These are phyloP conservation scores for Apiospora malaysiana DNA, from an alignment of 2,329 filamentous ascomycete species.

Conservation along the genomic window DNA sequence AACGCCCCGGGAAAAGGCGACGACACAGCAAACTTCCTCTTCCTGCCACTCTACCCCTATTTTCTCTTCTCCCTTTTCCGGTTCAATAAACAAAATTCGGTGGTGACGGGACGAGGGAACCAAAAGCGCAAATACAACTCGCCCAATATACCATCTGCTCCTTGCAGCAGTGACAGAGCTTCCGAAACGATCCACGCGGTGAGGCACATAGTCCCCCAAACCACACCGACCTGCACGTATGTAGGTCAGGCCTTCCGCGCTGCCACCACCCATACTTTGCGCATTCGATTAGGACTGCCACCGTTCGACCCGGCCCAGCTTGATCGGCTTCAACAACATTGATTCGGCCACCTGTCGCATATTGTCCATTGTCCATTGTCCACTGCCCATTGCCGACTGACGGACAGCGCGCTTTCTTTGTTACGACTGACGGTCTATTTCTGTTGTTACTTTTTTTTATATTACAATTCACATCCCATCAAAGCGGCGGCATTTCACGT, in stretches of 20 bases:
- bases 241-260: constrained; percentile 14
- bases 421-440: constrained; percentile 12
- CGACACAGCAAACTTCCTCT: constrained; percentile 12
- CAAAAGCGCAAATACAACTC: neutral
- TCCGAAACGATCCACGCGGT: constrained; percentile 5
- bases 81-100: neutral
- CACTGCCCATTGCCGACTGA: neutral
- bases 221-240: constrained; percentile 7
- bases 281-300: constrained; percentile 10
- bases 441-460: neutral
- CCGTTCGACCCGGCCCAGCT: neutral
- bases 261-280: constrained; percentile 9
- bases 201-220: constrained; percentile 5
- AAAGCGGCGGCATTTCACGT: constrained; percentile 5
- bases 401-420: constrained; percentile 3
- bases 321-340: neutral
- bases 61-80: neutral
- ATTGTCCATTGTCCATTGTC: neutral
- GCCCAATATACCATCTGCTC: neutral
- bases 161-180: constrained; percentile 5
- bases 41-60: constrained; percentile 14
- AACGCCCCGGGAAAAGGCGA: constrained; percentile 14
- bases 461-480: constrained; percentile 15
- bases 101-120: constrained; percentile 13
- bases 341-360: neutral